Base-by-base conservation (phyloP, 805 yeast species). In the Wickerhamomyces subpelliculosus region DNA sequence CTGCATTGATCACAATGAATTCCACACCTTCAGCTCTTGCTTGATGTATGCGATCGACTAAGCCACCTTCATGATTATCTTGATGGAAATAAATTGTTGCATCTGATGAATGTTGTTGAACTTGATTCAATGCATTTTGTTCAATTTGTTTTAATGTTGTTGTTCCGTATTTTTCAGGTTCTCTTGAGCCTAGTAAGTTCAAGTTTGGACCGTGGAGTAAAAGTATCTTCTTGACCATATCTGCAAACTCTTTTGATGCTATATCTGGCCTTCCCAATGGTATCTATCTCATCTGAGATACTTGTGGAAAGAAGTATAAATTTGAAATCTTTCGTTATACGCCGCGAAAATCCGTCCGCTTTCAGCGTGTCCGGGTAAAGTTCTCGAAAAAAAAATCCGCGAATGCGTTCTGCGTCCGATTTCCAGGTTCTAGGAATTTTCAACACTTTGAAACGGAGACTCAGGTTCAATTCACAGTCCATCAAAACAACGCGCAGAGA, bases 121-220 rank as follows among this genome's bases (percentile, higher is more conserved):
- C 50, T 36, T 53, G 59, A 12, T 35, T 31, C 14, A 27, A 34
- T 8, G 69, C 69, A 29, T 65, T 70, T 21, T 51, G 40, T 45
- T 71, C 75, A 16, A 71, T 58, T 32, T 70, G 72, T 8, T 52
- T 45, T 24, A 71, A 49, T 1, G 73, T 61, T 0, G 70, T 67
- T 17, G 72, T 62, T 9, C 76, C 76, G 45, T 71, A 71, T 42
- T 70, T 70, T 45, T 68, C 73, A 4, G 76, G 76, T 44, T 68
- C 73, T 48, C 73, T 58, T 8, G 61, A 53, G 8, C 76, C 76
- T 38, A 71, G 59, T n/a, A 71, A 55, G 45, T 70, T 70, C 46
- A 70, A 57, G 50, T 70, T 70, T 29, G 76, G 75, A 10, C 76
- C 76, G 46, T 70, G 72, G 30, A 70, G 54, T 13, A 70, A 59